Conservation (phyloP, 1,284 basidiomycete genomes). For the Butyriboletus appendiculatus region DNA sequence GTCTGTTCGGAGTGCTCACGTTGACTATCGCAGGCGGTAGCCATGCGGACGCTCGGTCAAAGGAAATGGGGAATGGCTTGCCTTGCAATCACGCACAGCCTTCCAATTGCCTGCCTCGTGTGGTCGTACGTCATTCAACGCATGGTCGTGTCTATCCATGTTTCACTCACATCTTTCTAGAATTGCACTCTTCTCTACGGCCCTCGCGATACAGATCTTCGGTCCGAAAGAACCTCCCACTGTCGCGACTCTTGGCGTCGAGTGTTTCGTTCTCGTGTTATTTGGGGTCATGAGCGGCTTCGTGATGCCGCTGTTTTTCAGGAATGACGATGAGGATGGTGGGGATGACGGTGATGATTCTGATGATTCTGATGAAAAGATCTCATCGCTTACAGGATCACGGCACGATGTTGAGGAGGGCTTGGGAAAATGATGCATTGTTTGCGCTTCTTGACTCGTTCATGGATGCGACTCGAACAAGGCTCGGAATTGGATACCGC, state of each 20-base stretch:
- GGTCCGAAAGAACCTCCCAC: background rate
- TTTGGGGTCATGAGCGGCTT: background rate
- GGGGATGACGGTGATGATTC: background rate
- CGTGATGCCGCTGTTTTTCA: conserved; percentile 9
- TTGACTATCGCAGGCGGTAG: background rate
- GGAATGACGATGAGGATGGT: background rate
- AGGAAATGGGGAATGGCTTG: conserved; percentile 12
- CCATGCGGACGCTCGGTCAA: conserved; percentile 9
- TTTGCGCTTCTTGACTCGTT: no score
- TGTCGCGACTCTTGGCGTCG: conserved; percentile 3
- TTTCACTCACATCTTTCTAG: conserved; percentile 1
- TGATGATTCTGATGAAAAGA: no score
- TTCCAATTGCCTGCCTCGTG: conserved; percentile 20
- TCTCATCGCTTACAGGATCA: no score
- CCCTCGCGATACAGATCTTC: conserved; percentile 18
- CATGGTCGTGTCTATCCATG: background rate
- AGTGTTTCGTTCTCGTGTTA: conserved; percentile 9
- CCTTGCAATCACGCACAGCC: conserved; percentile 18
- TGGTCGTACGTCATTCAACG: conserved; percentile 16
- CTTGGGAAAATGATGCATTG: no score
- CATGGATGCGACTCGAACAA: no score
- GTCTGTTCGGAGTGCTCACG: background rate
- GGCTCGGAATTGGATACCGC: no score
- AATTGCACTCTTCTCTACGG: conserved; percentile 13
- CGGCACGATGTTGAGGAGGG: no score